phyloP scores from a whole-genome alignment of 306 rosid species.

The Cicer yamashitae region DNA sequence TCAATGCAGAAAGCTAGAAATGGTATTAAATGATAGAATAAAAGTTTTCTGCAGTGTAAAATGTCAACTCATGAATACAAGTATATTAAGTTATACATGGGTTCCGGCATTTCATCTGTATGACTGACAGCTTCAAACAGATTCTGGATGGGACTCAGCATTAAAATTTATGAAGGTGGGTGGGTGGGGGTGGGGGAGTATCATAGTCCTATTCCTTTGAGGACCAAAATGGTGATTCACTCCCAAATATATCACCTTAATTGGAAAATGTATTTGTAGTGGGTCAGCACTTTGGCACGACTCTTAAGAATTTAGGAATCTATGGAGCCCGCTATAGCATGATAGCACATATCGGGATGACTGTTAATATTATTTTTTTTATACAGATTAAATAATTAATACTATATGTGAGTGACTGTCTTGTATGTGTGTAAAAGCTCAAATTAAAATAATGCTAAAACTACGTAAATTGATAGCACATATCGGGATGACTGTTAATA shows the following conservation, averaged over 20 bases:
- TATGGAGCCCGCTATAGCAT: too few species aligned
- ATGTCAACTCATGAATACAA: conserved; percentile 6
- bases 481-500: too few species aligned
- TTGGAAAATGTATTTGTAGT: background rate
- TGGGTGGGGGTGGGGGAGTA: background rate
- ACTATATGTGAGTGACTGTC: too few species aligned
- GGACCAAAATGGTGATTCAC: background rate
- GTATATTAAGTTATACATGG: background rate
- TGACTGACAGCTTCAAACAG: conserved; percentile 9
- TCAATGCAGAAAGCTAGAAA: conserved; percentile 5
- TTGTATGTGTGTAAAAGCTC: too few species aligned
- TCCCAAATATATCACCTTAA: background rate
- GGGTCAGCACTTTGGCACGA: background rate
- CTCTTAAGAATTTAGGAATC: background rate
- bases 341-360: too few species aligned
- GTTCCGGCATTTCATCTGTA: conserved; percentile 20
- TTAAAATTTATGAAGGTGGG: background rate
- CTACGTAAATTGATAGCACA: too few species aligned
- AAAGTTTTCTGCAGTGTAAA: conserved; percentile 1
- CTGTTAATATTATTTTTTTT: too few species aligned
- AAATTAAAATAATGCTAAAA: too few species aligned
- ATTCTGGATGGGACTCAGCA: background rate
- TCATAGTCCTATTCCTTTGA: background rate
- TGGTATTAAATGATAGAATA: conserved; percentile 12
- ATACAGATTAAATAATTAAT: too few species aligned